Evolutionary conservation across 2,329 filamentous ascomycete species (phyloP).

Genomic region (Colletotrichum sp.): DNA sequence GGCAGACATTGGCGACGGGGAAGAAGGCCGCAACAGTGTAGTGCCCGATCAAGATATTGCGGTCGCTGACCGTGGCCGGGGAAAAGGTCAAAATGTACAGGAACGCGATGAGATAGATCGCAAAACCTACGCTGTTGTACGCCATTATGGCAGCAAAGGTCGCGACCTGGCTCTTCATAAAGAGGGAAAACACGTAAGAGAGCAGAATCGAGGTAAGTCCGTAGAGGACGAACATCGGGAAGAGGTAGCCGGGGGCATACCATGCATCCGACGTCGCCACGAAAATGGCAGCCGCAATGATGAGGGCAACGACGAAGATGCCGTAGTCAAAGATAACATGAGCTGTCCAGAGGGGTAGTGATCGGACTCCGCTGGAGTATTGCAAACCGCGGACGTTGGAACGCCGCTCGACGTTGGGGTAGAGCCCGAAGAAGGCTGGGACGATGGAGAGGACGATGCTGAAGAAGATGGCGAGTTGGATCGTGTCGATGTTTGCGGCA

Average conservation of each 20-base stretch:
- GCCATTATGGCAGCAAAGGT: conserved; percentile 85
- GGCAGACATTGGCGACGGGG: conserved; percentile 76
- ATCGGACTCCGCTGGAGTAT: conserved; percentile 89
- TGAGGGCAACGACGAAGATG: conserved; percentile 72
- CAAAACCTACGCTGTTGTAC: conserved; percentile 73
- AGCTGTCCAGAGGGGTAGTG: conserved; percentile 82
- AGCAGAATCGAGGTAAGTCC: conserved; percentile 78
- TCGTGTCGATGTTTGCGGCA: conserved; percentile 66
- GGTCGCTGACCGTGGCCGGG: conserved; percentile 63
- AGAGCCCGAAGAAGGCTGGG: conserved; percentile 86
- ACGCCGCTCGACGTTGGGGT: conserved; percentile 82
- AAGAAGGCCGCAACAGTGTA: conserved; percentile 77
- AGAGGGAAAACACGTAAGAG: conserved; percentile 81
- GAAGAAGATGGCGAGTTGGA: conserved; percentile 86
- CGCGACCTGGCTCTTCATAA: conserved; percentile 78
- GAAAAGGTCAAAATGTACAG: conserved; percentile 62
- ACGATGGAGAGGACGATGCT: conserved; percentile 78
- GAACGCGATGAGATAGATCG: conserved; percentile 70
- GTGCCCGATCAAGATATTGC: conserved; percentile 71
- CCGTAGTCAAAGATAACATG: conserved; percentile 82
- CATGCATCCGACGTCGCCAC: conserved; percentile 68
- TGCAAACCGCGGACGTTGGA: conserved; percentile 82
- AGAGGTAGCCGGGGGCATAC: conserved; percentile 82
- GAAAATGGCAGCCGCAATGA: conserved; percentile 72
- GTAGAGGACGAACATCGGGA: conserved; percentile 68